phyloP scores from a whole-genome alignment of 805 yeast genomes.

The Starmerella sirachaensis region DNA sequence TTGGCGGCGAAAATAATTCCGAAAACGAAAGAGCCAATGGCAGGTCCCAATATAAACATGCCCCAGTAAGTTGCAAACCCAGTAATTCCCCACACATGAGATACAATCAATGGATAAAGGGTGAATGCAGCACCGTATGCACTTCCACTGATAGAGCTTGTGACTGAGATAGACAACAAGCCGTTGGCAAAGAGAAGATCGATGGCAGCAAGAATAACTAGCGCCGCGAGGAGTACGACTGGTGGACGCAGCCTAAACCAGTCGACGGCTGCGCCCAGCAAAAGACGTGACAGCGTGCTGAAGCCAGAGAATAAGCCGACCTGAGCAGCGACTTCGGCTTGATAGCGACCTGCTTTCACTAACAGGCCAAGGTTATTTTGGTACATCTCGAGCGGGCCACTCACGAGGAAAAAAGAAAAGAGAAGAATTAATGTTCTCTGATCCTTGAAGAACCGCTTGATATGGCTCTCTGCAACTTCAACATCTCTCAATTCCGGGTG shows the following conservation, averaged over 20 bases:
- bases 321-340: slow-evolving; percentile 24
- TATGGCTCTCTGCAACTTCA: slow-evolving; percentile 11
- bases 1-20: slow-evolving; percentile 59
- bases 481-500: not conserved
- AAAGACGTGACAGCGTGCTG: slow-evolving; percentile 59
- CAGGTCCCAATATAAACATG: slow-evolving; percentile 76
- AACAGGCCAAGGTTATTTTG: slow-evolving; percentile 74
- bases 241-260: slow-evolving; percentile 33
- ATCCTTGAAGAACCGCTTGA: slow-evolving; percentile 21
- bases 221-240: slow-evolving; percentile 22
- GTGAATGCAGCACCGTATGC: slow-evolving; percentile 80
- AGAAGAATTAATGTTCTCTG: slow-evolving; percentile 44
- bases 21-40: slow-evolving; percentile 58
- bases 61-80: slow-evolving; percentile 92
- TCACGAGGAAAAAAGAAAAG: slow-evolving; percentile 47
- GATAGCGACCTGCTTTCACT: slow-evolving; percentile 30
- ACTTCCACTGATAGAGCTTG: slow-evolving; percentile 48
- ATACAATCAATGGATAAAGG: slow-evolving; percentile 69
- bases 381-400: slow-evolving; percentile 80
- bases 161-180: slow-evolving; percentile 22
- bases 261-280: slow-evolving; percentile 61
- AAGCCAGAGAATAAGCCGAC: slow-evolving; percentile 52
- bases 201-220: slow-evolving; percentile 27
- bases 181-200: slow-evolving; percentile 28
- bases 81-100: slow-evolving; percentile 78